Evolutionary conservation across 768 basidiomycete species (phyloP), one percentile per base, ranked within the genome.

Genomic region (Amanita jacksonii): DNA sequence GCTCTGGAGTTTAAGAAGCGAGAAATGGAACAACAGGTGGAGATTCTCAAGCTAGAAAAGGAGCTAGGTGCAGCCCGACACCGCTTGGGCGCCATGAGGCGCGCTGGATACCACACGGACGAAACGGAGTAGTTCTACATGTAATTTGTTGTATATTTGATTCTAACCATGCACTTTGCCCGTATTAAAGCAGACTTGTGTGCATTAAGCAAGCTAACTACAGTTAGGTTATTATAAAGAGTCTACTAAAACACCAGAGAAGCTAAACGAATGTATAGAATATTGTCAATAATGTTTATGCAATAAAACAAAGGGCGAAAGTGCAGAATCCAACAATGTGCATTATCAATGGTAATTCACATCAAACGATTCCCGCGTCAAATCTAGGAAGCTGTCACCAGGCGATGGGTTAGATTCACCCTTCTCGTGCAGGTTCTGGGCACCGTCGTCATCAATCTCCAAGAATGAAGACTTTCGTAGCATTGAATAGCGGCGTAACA

Each of bases 21-120:
- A 38, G 94, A 98, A 75, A 97, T 99, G 92, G 96, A 98, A 66
- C 91, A 94, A 57, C 93, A 97, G 63, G 96, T 98, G n/a, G 88
- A 94, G 61, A 96, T 99, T 52, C 69, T 99, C 52, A 92, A 84
- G 59, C 63, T 97, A 54, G 96, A 98, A 70, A 96, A 96, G 68
- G 92, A 97, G 0, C 69, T 99, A 28, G 86, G 86, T 16, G 92
- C 81, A 35, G 85, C 88, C 15, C 76, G 88, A 49, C 84, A 85
- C 60, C 74, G 76, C 50, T 63, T 91, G 45, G 88, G 88, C 22
- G 78, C 77, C 15, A 90, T 91, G 87, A 74, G 88, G 53, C 74
- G 87, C 36, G 88, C 88, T 41, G 88, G 88, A 57, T 91, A 91
- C 56, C 88, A 91, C 60, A 86, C 86, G 23, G 76, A 86, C 54